Base-by-base conservation (phyloP, 2,329 filamentous ascomycete genomes). In the Clathrospora elynae region DNA sequence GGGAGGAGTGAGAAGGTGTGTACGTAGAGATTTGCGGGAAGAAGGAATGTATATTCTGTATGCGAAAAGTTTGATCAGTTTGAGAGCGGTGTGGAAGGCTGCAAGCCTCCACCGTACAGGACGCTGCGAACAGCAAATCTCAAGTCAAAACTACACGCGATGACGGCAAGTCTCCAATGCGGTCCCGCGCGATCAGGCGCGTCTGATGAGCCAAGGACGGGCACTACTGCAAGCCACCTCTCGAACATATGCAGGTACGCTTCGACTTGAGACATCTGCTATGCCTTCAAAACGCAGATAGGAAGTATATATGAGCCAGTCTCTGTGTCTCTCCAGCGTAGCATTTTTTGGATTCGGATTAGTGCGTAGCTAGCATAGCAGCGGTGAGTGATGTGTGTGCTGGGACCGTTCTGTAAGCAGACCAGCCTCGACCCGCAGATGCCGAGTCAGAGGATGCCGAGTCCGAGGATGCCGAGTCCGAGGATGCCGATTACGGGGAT, bases 341-440 rank as follows among this genome's bases (percentile, higher is more conserved):
- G n/a, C n/a, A n/a, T n/a, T n/a, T n/a, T n/a, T 24, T 24, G 22
- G 22, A 6, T 24, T 6, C 11, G 11, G 22, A 24, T 24, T 24
- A 11, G 11, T 6, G 22, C 6, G 7, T 9, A 29, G 26, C 9
- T 6, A 9, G 13, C 26, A 29, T 7, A 13, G 26, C 12, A 29
- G 12, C 12, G 26, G 6, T 8, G 12, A 13, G 6, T 6, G 9
- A 13, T 8, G 6, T 13, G 7, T 24, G 22, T 29, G n/a, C n/a
- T n/a, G n/a, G n/a, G n/a, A n/a, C 6, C 26, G 19, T 35, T 34
- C 29, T 44, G 56, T 61, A 56, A 62, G 59, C 59, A 51, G 50
- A 18, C 36, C 28, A 49, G 59, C 51, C 57, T 62, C 55, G 59
- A 61, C 26, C 44, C 9, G 41, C 36, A 16, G 23, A 9, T 4